Percentiles rank a stretch among this genome's conserved stretches.
Conservation (phyloP, 1,139 yeast genomes). For the Hansenula sp. region DNA sequence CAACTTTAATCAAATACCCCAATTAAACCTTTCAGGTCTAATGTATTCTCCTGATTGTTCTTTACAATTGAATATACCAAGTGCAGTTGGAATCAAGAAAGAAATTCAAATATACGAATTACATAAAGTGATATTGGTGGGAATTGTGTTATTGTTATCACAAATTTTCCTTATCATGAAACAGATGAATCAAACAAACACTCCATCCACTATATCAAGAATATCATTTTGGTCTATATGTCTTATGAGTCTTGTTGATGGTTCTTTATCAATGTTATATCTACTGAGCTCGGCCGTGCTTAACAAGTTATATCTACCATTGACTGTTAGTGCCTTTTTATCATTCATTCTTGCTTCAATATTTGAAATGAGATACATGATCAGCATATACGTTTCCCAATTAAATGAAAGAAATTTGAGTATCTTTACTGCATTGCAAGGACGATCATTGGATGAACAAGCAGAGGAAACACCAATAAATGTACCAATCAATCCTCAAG, state of each 20-base stretch:
- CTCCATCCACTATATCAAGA: slow-evolving; percentile 76
- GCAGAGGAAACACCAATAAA: slow-evolving; percentile 9
- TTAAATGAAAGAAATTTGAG: slow-evolving; percentile 64
- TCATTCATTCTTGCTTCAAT: slow-evolving; percentile 67
- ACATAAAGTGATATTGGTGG: slow-evolving; percentile 42
- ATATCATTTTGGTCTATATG: slow-evolving; percentile 62
- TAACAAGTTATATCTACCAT: slow-evolving; percentile 56
- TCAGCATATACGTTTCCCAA: slow-evolving; percentile 67
- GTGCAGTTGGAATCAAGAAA: slow-evolving; percentile 51
- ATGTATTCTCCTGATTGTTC: slow-evolving; percentile 92
- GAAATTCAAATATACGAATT: slow-evolving; percentile 44
- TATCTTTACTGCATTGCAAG: slow-evolving; percentile 56
- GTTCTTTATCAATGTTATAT: slow-evolving; percentile 58
- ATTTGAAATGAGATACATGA: slow-evolving; percentile 75
- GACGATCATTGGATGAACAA: slow-evolving; percentile 40
- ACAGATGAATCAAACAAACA: slow-evolving; percentile 67
- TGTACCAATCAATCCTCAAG: slow-evolving; percentile 29
- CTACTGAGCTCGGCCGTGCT: slow-evolving; percentile 54
- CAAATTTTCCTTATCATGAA: slow-evolving; percentile 49
- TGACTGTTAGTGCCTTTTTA: slow-evolving; percentile 66
- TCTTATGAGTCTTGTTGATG: slow-evolving; percentile 58
- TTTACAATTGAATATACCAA: slow-evolving; percentile 38
- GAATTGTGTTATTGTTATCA: slow-evolving; percentile 40
- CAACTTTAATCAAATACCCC: slow-evolving; percentile 45
- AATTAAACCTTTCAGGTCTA: slow-evolving; percentile 49